Percentiles rank a stretch among this genome's conserved stretches.
phyloP scores from a whole-genome alignment of 768 basidiomycete species.

The Glaciozyma antarctica region DNA sequence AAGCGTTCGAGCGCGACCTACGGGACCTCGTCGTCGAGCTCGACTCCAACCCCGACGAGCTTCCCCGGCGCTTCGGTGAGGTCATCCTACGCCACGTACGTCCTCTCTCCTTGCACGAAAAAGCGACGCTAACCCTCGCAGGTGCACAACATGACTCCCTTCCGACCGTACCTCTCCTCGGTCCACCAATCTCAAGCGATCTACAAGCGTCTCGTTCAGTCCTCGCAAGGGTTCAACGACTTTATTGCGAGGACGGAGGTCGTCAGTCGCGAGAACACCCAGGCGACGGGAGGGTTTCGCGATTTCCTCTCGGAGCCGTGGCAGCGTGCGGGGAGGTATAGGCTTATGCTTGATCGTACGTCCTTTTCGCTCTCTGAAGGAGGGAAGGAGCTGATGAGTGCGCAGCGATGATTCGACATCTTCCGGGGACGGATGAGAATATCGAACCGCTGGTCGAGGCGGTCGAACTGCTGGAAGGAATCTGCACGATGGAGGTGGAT shows the following conservation, averaged over 20 bases:
- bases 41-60: conserved; percentile 45
- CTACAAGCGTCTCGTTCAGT: conserved; percentile 13
- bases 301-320: conserved; percentile 23
- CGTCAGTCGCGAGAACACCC: conserved; percentile 50
- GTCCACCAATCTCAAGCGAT: conserved; percentile 12
- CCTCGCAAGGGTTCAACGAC: conserved; percentile 63
- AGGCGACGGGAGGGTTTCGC: conserved; percentile 51
- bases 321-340: conserved; percentile 83
- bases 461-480: conserved; percentile 75
- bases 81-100: conserved; percentile 64
- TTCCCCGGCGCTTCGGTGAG: conserved; percentile 65
- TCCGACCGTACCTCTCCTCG: conserved; percentile 24
- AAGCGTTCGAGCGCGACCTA: conserved; percentile 81
- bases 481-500: conserved; percentile 83
- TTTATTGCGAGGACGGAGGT: conserved; percentile 66
- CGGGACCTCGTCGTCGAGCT: conserved; percentile 58
- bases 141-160: conserved; percentile 25
- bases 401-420: conserved; percentile 74
- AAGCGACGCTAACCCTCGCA: not conserved
- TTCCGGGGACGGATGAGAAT: conserved; percentile 68
- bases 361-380: not conserved
- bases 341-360: conserved; percentile 66
- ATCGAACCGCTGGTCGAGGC: conserved; percentile 70
- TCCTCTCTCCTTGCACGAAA: not conserved
- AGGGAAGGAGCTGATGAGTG: conserved; percentile 42